A percentile compares a stretch with the other conserved stretches of the same genome.
Conservation (phyloP, 331 rosid species). For the Cydonia oblonga region DNA sequence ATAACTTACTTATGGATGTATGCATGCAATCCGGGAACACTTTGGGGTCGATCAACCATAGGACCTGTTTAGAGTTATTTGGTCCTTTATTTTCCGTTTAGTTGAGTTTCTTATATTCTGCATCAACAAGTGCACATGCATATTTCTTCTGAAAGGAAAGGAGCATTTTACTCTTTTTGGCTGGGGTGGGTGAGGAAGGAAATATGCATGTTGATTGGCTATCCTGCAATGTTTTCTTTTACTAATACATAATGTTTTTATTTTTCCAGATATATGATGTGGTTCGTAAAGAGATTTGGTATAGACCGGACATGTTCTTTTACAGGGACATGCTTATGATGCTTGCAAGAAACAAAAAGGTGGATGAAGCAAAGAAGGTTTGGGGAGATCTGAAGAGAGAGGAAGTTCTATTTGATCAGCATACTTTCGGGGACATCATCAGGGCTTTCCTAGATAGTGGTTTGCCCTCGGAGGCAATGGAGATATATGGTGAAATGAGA, state of each 20-base stretch:
- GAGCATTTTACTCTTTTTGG: background rate
- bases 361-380: constrained; percentile 58
- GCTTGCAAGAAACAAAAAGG: constrained; percentile 70
- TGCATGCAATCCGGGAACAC: background rate
- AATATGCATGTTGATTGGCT: background rate
- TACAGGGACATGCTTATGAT: constrained; percentile 82
- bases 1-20: too few species aligned
- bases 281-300: constrained; percentile 87
- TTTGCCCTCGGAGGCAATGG: constrained; percentile 63
- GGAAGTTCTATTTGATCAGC: constrained; percentile 70
- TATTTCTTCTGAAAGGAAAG: background rate
- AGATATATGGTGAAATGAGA: constrained; percentile 66
- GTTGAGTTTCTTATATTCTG: background rate
- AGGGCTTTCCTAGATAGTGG: constrained; percentile 56
- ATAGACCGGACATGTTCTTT: constrained; percentile 85
- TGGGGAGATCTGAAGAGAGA: constrained; percentile 72
- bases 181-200: background rate
- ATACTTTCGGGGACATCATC: constrained; percentile 74
- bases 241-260: background rate
- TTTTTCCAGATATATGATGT: constrained; percentile 51
- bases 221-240: background rate
- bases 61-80: background rate
- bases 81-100: background rate
- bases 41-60: background rate
- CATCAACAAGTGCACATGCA: background rate